phyloP scores from a whole-genome alignment of 1,139 yeast genomes.

The Arxiozyma bovina region DNA sequence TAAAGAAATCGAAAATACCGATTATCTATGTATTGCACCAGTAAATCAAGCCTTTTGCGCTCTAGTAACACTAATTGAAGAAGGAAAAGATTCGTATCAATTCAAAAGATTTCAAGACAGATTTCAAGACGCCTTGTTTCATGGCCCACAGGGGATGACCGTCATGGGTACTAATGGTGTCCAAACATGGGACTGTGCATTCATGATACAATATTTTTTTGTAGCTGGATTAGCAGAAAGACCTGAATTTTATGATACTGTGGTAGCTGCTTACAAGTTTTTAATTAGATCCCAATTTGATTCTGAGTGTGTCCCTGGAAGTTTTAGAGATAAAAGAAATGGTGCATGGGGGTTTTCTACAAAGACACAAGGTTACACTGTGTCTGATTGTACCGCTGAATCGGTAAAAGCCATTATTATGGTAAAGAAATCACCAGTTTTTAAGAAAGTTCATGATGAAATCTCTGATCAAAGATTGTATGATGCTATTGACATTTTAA shows the following conservation, averaged over 20 bases:
- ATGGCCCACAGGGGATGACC: constrained; percentile 85
- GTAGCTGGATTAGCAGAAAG: constrained; percentile 69
- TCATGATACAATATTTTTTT: constrained; percentile 75
- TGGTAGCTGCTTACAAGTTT: constrained; percentile 59
- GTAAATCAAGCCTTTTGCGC: constrained; percentile 81
- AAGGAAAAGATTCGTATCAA: constrained; percentile 58
- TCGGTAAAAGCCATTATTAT: constrained; percentile 87
- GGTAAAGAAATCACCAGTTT: constrained; percentile 63
- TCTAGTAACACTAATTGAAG: constrained; percentile 57
- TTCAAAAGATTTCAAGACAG: constrained; percentile 51
- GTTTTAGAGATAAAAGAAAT: constrained; percentile 70
- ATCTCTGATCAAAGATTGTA: constrained; percentile 48
- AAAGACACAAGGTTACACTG: constrained; percentile 91
- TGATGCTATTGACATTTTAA: constrained; percentile 63
- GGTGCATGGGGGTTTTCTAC: constrained; percentile 99
- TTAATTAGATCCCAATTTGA: constrained; percentile 78
- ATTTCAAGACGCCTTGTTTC: constrained; percentile 69
- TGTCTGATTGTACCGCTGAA: constrained; percentile 95
- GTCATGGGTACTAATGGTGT: constrained; percentile 97
- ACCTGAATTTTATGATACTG: constrained; percentile 56
- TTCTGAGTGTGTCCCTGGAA: constrained; percentile 66
- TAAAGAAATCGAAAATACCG: constrained; percentile 74
- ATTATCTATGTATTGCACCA: constrained; percentile 84
- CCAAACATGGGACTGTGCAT: constrained; percentile 95
- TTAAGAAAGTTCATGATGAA: constrained; percentile 41